These are phyloP conservation scores for Pythium diclinum DNA, from an alignment of 352 stramenopile species.

Conservation along the genomic window DNA sequence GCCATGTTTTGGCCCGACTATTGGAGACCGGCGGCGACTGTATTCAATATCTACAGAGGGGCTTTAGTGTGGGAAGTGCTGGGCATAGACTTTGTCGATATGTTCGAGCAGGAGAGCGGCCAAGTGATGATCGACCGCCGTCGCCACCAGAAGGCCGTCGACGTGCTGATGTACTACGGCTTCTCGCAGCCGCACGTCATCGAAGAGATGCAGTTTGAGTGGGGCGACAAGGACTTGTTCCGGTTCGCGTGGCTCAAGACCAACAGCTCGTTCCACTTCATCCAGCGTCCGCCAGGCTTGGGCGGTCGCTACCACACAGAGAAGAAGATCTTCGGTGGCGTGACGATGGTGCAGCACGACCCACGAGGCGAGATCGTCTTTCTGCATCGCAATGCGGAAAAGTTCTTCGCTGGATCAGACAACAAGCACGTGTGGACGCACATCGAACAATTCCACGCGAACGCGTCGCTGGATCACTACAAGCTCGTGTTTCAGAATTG, in stretches of 20 bases:
- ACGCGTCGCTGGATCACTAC: slow-evolving; percentile 10
- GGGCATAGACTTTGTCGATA: slow-evolving; percentile 57
- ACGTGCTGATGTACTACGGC: slow-evolving; percentile 69
- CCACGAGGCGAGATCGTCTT: slow-evolving; percentile 28
- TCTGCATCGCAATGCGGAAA: slow-evolving; percentile 32
- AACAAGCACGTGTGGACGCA: slow-evolving; percentile 19
- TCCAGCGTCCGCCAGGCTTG: slow-evolving; percentile 16
- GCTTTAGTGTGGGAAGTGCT: slow-evolving; percentile 76
- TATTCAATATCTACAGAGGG: slow-evolving; percentile 71
- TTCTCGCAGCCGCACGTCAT: slow-evolving; percentile 30
- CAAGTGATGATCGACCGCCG: slow-evolving; percentile 59
- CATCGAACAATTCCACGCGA: slow-evolving; percentile 26
- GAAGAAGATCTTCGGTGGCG: slow-evolving; percentile 29
- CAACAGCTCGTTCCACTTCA: slow-evolving; percentile 32
- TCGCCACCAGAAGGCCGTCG: slow-evolving; percentile 43
- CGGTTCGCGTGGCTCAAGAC: slow-evolving; percentile 48
- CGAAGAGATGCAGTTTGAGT: slow-evolving; percentile 55
- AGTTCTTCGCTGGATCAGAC: slow-evolving; percentile 8
- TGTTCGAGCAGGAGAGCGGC: slow-evolving; percentile 85
- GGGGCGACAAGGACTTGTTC: slow-evolving; percentile 74
- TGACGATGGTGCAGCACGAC: slow-evolving; percentile 44
- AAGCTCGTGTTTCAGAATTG: slow-evolving; percentile 8
- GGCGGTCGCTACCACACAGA: slow-evolving; percentile 12
- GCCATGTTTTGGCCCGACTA: too few relatives aligned
- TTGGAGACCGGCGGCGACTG: slow-evolving; percentile 51